A percentile compares a stretch with the other conserved stretches of the same genome.
phyloP scores from a whole-genome alignment of 768 basidiomycete genomes.

The Hericium coralloides region DNA sequence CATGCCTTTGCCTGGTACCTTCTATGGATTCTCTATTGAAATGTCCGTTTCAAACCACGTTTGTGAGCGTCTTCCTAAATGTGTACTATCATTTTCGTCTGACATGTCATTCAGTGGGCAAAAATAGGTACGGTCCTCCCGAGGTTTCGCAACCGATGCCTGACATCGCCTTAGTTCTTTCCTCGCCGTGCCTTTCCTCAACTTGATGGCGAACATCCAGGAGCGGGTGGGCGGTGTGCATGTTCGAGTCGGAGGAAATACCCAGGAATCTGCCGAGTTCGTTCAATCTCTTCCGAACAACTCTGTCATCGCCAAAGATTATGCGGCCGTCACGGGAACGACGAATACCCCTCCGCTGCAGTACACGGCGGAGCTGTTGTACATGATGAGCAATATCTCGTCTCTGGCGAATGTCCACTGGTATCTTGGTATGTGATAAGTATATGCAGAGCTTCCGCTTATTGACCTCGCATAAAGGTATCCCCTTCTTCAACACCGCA shows the following conservation, averaged over 20 bases:
- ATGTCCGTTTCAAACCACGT: slow-evolving; percentile 63
- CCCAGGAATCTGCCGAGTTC: slow-evolving; percentile 55
- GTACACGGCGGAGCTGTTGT: slow-evolving; percentile 58
- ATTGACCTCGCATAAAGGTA: slow-evolving; percentile 23
- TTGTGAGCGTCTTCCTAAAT: slow-evolving; percentile 32
- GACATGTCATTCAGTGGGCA: slow-evolving; percentile 33
- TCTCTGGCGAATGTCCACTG: slow-evolving; percentile 51
- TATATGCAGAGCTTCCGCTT: neutral
- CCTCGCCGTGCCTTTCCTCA: slow-evolving; percentile 61
- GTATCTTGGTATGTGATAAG: slow-evolving; percentile 39
- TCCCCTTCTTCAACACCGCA: slow-evolving; percentile 60
- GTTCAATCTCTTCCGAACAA: slow-evolving; percentile 41
- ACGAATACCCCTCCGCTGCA: slow-evolving; percentile 62
- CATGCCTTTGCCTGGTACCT: slow-evolving; percentile 41
- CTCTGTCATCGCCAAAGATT: slow-evolving; percentile 42
- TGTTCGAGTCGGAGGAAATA: slow-evolving; percentile 75
- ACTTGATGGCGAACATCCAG: slow-evolving; percentile 65
- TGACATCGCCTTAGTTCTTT: slow-evolving; percentile 28
- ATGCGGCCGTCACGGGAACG: slow-evolving; percentile 29
- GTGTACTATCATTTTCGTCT: neutral
- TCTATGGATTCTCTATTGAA: slow-evolving; percentile 71
- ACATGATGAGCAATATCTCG: slow-evolving; percentile 54
- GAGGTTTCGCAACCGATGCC: neutral
- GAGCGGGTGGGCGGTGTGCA: slow-evolving; percentile 52
- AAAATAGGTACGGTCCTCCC: slow-evolving; percentile 34